These are phyloP conservation scores for Xylariaceae sp. DNA, from an alignment of 2,329 filamentous ascomycete genomes.

Conservation along the genomic window DNA sequence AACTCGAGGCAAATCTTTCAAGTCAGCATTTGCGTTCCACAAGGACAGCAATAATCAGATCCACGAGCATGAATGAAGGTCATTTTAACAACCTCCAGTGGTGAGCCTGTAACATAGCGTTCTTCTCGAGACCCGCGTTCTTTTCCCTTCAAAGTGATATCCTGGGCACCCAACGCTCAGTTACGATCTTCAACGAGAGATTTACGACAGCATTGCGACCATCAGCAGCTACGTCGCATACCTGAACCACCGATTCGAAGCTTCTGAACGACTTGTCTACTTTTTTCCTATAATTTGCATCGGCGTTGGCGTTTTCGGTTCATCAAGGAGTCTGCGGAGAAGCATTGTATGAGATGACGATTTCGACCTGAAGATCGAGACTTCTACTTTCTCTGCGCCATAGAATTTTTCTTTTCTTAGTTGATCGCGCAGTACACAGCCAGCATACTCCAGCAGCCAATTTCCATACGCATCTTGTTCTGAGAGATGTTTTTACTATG, in stretches of 20 bases:
- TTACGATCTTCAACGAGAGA: conserved; percentile 32
- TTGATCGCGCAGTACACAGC: conserved; percentile 12
- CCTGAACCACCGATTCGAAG: conserved; percentile 8
- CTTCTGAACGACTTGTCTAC: conserved; percentile 11
- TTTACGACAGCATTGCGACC: conserved; percentile 30
- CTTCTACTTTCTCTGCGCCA: conserved; percentile 26
- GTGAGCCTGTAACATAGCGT: conserved; percentile 15
- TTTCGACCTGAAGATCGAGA: conserved; percentile 27
- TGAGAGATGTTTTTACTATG: background rate
- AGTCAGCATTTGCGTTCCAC: conserved; percentile 36
- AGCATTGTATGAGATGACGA: conserved; percentile 35
- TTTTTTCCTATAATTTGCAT: conserved; percentile 24
- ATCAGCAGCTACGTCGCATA: conserved; percentile 16
- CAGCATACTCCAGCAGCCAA: conserved; percentile 11
- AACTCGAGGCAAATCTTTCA: conserved; percentile 41
- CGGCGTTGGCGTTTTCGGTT: conserved; percentile 33
- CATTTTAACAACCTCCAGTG: background rate
- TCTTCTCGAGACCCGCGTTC: conserved; percentile 7
- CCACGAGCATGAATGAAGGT: conserved; percentile 33
- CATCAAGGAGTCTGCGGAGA: conserved; percentile 30
- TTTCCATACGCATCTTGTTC: too few relatives aligned
- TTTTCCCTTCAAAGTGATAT: conserved; percentile 31
- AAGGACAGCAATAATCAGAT: conserved; percentile 34
- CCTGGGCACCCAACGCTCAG: conserved; percentile 22
- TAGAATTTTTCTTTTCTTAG: conserved; percentile 27